Conservation (phyloP, 768 basidiomycete species). For the Termitomyces sp. region DNA sequence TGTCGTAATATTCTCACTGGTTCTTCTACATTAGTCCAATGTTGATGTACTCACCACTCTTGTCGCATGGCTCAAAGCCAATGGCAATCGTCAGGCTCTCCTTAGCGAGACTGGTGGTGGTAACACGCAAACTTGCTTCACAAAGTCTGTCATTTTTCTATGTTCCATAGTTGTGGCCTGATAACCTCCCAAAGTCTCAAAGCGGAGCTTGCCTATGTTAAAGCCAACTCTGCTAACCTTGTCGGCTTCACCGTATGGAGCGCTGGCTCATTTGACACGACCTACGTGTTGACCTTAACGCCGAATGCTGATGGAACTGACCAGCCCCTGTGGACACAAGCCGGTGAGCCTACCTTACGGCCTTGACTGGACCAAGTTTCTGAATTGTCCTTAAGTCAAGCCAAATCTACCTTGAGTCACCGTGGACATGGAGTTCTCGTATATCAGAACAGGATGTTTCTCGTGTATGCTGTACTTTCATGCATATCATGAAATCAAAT, state of each 20-base stretch:
- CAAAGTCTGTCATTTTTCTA: conserved; percentile 19
- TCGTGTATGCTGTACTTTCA: background rate
- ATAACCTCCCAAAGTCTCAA: conserved; percentile 24
- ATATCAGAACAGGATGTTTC: too few relatives aligned
- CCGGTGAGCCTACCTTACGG: conserved; percentile 24
- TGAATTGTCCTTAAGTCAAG: conserved; percentile 10
- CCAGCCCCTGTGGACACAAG: conserved; percentile 39
- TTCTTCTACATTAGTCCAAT: conserved; percentile 24
- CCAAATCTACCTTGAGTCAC: conserved; percentile 19
- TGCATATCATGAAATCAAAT: background rate
- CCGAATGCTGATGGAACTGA: conserved; percentile 43
- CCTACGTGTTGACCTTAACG: conserved; percentile 44
- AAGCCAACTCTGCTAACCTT: conserved; percentile 34
- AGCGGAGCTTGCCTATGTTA: conserved; percentile 40
- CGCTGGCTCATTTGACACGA: conserved; percentile 46
- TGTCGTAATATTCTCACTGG: background rate
- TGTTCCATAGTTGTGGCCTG: background rate
- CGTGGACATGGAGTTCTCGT: background rate
- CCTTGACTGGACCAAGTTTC: background rate
- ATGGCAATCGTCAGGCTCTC: conserved; percentile 28
- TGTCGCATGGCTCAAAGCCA: conserved; percentile 33
- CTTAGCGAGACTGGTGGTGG: conserved; percentile 52
- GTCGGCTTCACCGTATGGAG: conserved; percentile 52
- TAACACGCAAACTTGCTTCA: conserved; percentile 39
- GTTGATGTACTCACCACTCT: conserved; percentile 38